These are phyloP conservation scores for Naumovozyma baii DNA, from an alignment of 805 yeast genomes.

Conservation along the genomic window DNA sequence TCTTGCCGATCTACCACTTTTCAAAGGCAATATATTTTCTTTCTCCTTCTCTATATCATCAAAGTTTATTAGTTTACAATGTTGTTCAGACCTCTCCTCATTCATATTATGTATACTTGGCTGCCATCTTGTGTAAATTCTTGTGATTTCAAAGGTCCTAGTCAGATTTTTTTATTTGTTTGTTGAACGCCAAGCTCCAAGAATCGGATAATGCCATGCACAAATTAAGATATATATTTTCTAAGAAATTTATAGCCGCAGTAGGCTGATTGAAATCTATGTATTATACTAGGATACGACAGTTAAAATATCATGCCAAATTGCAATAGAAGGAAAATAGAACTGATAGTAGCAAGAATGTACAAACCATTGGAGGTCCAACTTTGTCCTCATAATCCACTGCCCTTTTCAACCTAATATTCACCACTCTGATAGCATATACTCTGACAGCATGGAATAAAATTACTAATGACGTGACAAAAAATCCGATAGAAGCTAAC, in stretches of 20 bases:
- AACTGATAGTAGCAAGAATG: slow-evolving; percentile 61
- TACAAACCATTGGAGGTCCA: slow-evolving; percentile 82
- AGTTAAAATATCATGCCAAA: slow-evolving; percentile 6
- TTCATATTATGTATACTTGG: background rate
- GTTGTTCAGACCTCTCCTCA: background rate
- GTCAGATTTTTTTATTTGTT: no score
- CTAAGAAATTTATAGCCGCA: background rate
- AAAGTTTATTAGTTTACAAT: slow-evolving; percentile 21
- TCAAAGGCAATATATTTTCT: slow-evolving; percentile 63
- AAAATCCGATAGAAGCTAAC: slow-evolving; percentile 80
- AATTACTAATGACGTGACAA: slow-evolving; percentile 66
- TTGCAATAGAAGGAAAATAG: slow-evolving; percentile 46
- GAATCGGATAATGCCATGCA: no score
- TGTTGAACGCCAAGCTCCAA: no score
- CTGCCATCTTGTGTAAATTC: background rate
- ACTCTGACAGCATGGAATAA: slow-evolving; percentile 60
- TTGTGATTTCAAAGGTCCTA: background rate
- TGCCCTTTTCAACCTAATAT: slow-evolving; percentile 74
- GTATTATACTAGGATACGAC: no score
- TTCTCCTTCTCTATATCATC: slow-evolving; percentile 51
- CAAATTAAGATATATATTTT: no score
- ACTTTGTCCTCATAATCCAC: slow-evolving; percentile 76
- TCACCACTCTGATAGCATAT: slow-evolving; percentile 73
- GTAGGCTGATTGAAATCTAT: no score
- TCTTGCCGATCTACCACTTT: slow-evolving; percentile 59